Conservation (phyloP, 371 early-diverging fungal species). For the Haplosporangium sp. region DNA sequence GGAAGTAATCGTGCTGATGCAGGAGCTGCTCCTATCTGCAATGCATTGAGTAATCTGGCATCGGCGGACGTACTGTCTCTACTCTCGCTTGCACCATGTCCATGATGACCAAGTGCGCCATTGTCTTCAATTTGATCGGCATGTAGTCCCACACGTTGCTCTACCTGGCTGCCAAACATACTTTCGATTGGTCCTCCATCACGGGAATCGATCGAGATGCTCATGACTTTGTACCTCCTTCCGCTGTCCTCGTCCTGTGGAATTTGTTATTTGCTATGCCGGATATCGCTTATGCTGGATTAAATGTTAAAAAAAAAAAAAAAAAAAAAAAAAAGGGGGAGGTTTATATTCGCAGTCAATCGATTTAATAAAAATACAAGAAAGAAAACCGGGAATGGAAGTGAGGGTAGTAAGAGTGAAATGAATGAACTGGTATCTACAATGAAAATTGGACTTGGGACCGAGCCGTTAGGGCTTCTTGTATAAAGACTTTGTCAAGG, state of each 20-base stretch:
- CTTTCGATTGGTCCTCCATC: conserved; percentile 35
- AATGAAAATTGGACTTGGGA: too few species aligned
- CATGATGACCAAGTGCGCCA: conserved; percentile 1
- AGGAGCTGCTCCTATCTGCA: background rate
- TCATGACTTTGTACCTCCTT: conserved; percentile 8
- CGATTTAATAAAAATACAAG: too few species aligned
- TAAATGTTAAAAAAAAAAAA: too few species aligned
- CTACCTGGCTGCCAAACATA: conserved; percentile 42
- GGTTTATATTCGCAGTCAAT: too few species aligned
- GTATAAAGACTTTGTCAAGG: conserved; percentile 24
- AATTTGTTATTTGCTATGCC: background rate
- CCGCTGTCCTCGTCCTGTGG: background rate
- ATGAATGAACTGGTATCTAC: too few species aligned
- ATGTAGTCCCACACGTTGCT: conserved; percentile 33
- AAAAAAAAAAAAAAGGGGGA: too few species aligned
- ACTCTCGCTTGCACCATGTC: conserved; percentile 21
- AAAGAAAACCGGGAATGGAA: too few species aligned
- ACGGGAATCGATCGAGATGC: conserved; percentile 32
- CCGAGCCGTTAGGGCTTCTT: conserved; percentile 12
- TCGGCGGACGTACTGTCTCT: conserved; percentile 14
- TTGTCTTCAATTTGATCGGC: conserved; percentile 24
- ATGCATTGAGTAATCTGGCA: background rate
- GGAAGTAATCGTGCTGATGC: conserved; percentile 6
- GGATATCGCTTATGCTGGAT: too few species aligned
- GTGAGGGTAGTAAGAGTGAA: too few species aligned